Evolutionary conservation across 805 yeast species (phyloP).

Genomic region (Teunomyces funiuensis): DNA sequence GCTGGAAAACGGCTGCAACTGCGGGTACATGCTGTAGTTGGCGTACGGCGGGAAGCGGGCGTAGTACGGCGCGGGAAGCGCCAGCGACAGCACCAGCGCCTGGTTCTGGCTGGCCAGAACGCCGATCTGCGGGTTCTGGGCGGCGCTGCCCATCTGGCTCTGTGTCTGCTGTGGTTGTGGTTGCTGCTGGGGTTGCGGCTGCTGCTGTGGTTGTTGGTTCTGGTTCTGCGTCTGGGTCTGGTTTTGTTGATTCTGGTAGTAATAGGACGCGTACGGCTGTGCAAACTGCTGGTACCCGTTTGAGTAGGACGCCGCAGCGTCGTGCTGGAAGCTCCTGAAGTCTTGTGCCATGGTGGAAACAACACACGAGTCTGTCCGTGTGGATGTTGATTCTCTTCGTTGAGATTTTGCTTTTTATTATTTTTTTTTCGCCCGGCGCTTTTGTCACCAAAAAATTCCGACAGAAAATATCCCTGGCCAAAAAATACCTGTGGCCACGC

Average conservation of each 20-base stretch:
- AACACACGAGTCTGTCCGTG: too few species aligned
- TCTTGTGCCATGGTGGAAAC: conserved; percentile 3
- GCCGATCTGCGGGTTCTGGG: conserved; percentile 11
- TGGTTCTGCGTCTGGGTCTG: conserved; percentile 5
- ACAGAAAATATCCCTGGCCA: not conserved
- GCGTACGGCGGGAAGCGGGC: conserved; percentile 31
- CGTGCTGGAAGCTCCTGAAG: conserved; percentile 2
- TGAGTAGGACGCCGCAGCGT: too few species aligned
- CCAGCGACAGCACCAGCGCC: not conserved
- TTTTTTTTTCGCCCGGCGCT: not conserved
- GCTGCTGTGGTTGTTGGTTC: conserved; percentile 13
- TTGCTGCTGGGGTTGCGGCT: conserved; percentile 10
- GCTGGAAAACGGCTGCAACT: conserved; percentile 18
- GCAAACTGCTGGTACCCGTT: too few species aligned
- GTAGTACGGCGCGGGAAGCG: conserved; percentile 13
- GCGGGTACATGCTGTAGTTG: conserved; percentile 22
- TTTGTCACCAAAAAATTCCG: conserved; percentile 2
- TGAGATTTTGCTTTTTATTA: conserved; percentile 4
- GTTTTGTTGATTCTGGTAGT: conserved; percentile 9
- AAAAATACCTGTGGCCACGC: not conserved
- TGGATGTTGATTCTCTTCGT: conserved; percentile 6
- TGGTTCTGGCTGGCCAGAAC: not conserved
- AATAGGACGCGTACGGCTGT: conserved; percentile 8
- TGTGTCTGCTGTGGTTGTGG: conserved; percentile 10
- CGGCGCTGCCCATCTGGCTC: conserved; percentile 3